Base-by-base conservation (phyloP, 1,284 basidiomycete species). In the Entoloma clypeatum region DNA sequence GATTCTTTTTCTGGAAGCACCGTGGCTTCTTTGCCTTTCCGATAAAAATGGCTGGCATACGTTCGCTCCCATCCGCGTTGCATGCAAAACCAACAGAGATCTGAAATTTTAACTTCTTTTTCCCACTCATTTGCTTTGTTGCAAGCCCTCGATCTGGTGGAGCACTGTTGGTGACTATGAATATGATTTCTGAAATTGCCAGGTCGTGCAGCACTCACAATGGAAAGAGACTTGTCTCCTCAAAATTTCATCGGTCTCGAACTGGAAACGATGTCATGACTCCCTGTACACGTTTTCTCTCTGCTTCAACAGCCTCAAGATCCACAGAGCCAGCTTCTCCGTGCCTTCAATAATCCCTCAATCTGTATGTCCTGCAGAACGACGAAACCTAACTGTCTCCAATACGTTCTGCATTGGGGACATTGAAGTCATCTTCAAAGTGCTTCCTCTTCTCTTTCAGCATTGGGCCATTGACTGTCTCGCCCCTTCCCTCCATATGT, bases 291-390 rank as follows among this genome's bases (percentile, higher is more conserved):
- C 61, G 45, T n/a, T 46, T 39, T 11, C 28, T 45, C 33, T 63
- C 63, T 21, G 36, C 47, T 22, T 44, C 50, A 9, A 63, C 60
- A 22, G 50, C 50, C 11, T 43, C 40, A 6, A 42, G 47, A 45
- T 65, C 46, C 6, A 64, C 60, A n/a, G 63, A 65, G 18, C 43
- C 63, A 18, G 64, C 63, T 45, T 69, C 67, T 11, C 67, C 66
- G 54, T 69, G 67, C 11, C 53, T 32, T 3, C 43, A 19, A 44
- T 44, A 45, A 31, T 65, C 57, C 23, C 53, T 45, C 2, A 69
- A 48, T 4, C 58, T 53, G 43, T 65, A 64, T 10, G 52, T 43
- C 22, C 41, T 52, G 22, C 53, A 59, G 40, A 62, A 63, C 8
- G 38, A 41, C 7, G 30, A 22, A 30, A 62, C 33, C 62, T 62